A percentile compares a stretch with the other conserved stretches of the same genome.
Conservation (phyloP, 805 yeast genomes). For the Ogataea sp. region DNA sequence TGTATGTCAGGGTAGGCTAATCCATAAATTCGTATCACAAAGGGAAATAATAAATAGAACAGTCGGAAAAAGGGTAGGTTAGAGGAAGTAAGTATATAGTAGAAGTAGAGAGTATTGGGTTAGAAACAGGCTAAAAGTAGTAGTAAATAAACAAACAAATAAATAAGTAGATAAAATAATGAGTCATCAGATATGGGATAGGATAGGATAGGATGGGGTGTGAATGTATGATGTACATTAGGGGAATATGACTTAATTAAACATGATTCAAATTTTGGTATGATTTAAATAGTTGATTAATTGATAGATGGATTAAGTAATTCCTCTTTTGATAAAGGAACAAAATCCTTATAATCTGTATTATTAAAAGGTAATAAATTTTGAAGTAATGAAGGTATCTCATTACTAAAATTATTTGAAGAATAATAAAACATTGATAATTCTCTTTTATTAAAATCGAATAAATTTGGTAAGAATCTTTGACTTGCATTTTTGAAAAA, state of each 20-base stretch:
- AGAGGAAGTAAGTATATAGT: neutral
- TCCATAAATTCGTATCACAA: conserved; percentile 1
- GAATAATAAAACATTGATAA: conserved; percentile 27
- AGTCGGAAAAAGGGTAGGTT: neutral
- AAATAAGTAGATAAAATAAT: too few species aligned
- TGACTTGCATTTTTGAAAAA: conserved; percentile 19
- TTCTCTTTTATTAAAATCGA: conserved; percentile 46
- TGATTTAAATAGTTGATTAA: too few species aligned
- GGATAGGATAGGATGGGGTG: too few species aligned
- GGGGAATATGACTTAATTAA: too few species aligned
- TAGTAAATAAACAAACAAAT: neutral
- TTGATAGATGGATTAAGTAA: conserved; percentile 21
- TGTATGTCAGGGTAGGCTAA: neutral
- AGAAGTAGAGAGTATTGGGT: neutral
- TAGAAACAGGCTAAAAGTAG: neutral
- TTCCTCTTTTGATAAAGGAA: conserved; percentile 31
- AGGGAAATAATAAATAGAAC: neutral
- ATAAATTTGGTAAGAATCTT: conserved; percentile 17
- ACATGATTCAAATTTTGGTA: too few species aligned
- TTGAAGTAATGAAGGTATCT: conserved; percentile 27
- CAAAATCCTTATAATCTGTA: conserved; percentile 10
- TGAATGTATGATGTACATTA: too few species aligned
- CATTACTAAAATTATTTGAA: neutral
- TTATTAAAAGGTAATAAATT: conserved; percentile 33
- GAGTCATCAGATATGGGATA: too few species aligned